Percentiles rank a stretch among this genome's conserved stretches.
Evolutionary conservation across 306 rosid genomes (phyloP).

Genomic region (Castanea crenata): DNA sequence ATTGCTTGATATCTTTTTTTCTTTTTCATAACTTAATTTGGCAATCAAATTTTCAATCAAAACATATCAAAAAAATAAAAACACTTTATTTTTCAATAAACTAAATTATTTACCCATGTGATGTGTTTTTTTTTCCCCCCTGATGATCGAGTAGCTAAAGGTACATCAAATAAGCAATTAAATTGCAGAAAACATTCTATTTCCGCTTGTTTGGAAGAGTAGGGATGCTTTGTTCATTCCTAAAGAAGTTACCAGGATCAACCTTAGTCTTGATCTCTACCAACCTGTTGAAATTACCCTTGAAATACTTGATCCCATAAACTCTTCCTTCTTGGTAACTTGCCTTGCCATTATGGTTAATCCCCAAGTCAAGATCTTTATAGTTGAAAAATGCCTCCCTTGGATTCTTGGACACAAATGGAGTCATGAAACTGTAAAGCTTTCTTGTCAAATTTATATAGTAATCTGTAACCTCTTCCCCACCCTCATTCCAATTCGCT

Average conservation of each 20-base stretch:
- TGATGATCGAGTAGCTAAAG: no score
- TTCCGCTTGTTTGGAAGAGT: not conserved
- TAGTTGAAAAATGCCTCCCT: constrained; percentile 16
- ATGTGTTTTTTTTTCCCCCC: no score
- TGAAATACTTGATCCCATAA: constrained; percentile 22
- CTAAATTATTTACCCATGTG: not conserved
- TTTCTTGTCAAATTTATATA: constrained; percentile 9
- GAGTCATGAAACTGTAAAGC: constrained; percentile 23
- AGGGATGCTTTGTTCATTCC: constrained; percentile 33
- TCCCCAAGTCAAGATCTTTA: constrained; percentile 26
- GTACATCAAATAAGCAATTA: no score
- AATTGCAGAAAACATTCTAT: not conserved
- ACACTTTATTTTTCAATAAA: not conserved
- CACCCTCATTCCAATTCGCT: constrained; percentile 8
- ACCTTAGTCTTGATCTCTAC: constrained; percentile 20
- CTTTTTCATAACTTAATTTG: no score
- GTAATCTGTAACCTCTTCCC: not conserved
- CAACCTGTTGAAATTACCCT: constrained; percentile 18
- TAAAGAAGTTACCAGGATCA: constrained; percentile 27
- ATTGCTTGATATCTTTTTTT: no score
- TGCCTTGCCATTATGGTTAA: constrained; percentile 8
- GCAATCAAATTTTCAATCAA: no score
- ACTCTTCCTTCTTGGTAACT: constrained; percentile 22
- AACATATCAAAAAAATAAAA: not conserved
- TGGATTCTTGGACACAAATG: constrained; percentile 15